A percentile compares a stretch with the other conserved stretches of the same genome.
phyloP scores from a whole-genome alignment of 495 filamentous ascomycete genomes.

The Hyaloscypha finlandica region DNA sequence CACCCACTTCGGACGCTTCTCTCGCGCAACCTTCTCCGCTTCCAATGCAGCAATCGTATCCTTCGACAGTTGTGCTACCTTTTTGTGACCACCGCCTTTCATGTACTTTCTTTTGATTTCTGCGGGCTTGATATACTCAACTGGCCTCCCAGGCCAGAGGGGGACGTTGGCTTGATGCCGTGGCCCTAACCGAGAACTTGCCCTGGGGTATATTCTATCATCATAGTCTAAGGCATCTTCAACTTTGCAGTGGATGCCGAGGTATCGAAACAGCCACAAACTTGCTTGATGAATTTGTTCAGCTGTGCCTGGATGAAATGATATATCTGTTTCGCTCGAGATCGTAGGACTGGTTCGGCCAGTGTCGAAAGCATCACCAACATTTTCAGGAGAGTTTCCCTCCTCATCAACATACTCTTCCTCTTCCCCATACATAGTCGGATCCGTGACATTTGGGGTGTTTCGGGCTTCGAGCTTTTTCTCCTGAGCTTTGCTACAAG shows the following conservation, averaged over 20 bases:
- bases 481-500: slow-evolving; percentile 93
- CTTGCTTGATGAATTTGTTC: slow-evolving; percentile 91
- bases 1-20: slow-evolving; percentile 87
- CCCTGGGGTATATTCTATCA: slow-evolving; percentile 95
- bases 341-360: slow-evolving; percentile 59
- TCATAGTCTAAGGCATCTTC: slow-evolving; percentile 98
- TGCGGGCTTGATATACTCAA: slow-evolving; percentile 85
- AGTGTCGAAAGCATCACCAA: slow-evolving; percentile 51
- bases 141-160: slow-evolving; percentile 79
- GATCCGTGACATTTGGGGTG: slow-evolving; percentile 64
- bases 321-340: slow-evolving; percentile 51
- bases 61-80: slow-evolving; percentile 72
- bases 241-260: slow-evolving; percentile 92
- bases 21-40: slow-evolving; percentile 72
- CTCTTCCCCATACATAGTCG: slow-evolving; percentile 68
- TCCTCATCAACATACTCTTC: slow-evolving; percentile 77
- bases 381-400: slow-evolving; percentile 65
- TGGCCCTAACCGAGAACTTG: slow-evolving; percentile 88
- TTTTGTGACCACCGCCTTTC: slow-evolving; percentile 63
- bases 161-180: slow-evolving; percentile 87
- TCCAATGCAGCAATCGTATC: slow-evolving; percentile 78
- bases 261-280: slow-evolving; percentile 94
- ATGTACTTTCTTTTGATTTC: slow-evolving; percentile 79
- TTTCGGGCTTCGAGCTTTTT: slow-evolving; percentile 88
- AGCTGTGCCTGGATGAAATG: slow-evolving; percentile 70